Evolutionary conservation across 371 early-diverging fungal species (phyloP).

Genomic region (Choanephora cucurbitarum): DNA sequence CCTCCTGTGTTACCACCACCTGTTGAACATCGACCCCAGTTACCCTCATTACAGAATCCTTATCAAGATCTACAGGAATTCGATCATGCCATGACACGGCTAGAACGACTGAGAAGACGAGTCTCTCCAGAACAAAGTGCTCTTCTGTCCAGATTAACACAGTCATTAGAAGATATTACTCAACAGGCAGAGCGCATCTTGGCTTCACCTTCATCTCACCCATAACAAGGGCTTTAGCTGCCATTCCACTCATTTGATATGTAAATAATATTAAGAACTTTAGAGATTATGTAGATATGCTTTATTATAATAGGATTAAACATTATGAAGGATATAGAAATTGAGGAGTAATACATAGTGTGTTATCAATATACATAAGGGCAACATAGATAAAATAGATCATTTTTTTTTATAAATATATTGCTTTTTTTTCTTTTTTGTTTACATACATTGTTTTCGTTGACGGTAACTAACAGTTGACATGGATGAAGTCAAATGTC

Average conservation of each 20-base stretch:
- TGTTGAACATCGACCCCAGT: background rate
- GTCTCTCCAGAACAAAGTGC: slow-evolving; percentile 25
- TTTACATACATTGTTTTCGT: too few species aligned
- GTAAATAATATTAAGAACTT: too few species aligned
- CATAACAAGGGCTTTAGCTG: too few species aligned
- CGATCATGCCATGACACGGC: slow-evolving; percentile 25
- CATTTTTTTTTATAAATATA: background rate
- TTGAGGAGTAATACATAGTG: too few species aligned
- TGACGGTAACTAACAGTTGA: too few species aligned
- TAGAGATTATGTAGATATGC: too few species aligned
- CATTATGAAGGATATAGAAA: background rate
- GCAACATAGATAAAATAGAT: too few species aligned
- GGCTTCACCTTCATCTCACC: background rate
- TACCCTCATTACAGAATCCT: slow-evolving; percentile 8
- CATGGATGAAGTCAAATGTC: too few species aligned
- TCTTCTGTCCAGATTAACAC: slow-evolving; percentile 18
- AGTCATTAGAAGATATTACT: slow-evolving; percentile 27
- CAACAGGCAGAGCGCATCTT: slow-evolving; percentile 22
- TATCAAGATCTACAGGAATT: slow-evolving; percentile 27
- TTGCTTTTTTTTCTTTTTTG: background rate
- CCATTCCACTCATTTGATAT: too few species aligned
- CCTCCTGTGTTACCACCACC: slow-evolving; percentile 3
- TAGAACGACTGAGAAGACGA: slow-evolving; percentile 28
- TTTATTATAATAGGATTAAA: background rate
- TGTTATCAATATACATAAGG: too few species aligned